Base-by-base conservation (phyloP, 1,284 basidiomycete genomes). In the Sporisorium graminicola region DNA sequence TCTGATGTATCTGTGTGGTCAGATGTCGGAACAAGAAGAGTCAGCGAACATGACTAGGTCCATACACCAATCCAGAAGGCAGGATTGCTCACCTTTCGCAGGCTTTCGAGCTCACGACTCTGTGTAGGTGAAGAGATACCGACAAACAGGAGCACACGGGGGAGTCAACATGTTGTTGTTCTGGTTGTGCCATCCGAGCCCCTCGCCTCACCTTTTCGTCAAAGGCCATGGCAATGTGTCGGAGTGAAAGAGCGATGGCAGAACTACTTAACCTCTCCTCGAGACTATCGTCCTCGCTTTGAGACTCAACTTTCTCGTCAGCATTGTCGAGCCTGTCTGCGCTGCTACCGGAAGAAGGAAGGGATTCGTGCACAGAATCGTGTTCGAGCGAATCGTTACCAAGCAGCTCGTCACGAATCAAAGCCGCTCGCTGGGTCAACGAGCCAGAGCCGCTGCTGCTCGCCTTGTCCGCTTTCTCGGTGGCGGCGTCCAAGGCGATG, bases 61-160 rank as follows among this genome's bases (percentile, higher is more conserved):
- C 5, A n/a, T n/a, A n/a, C n/a, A n/a, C n/a, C n/a, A n/a, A 22
- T 26, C n/a, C 50, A 37, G 7, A 33, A 8, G 20, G 13, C 7
- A 22, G 26, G 24, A 8, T 13, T 0, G 52, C 57, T 43, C 43
- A 66, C 67, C 3, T 37, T 44, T 60, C 63, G 50, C 2, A 75
- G 58, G 37, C 58, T 75, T 35, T 75, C 64, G 16, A 75, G 65
- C 47, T 75, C 73, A 2, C 66, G 59, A 47, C 60, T 71, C 67
- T 70, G 57, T 7, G 8, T 18, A 35, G 20, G 26, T 1, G 35
- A 8, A 6, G 20, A 22, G 24, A 26, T n/a, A n/a, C 24, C 13
- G 27, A 22, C 29, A 31, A 31, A 13, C n/a, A 5, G 24, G 33
- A 20, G 50, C 7, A 5, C 2, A 8, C 16, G 50, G 20, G 24